Conservation (phyloP, 1,284 basidiomycete genomes). For the Tilletia horrida region DNA sequence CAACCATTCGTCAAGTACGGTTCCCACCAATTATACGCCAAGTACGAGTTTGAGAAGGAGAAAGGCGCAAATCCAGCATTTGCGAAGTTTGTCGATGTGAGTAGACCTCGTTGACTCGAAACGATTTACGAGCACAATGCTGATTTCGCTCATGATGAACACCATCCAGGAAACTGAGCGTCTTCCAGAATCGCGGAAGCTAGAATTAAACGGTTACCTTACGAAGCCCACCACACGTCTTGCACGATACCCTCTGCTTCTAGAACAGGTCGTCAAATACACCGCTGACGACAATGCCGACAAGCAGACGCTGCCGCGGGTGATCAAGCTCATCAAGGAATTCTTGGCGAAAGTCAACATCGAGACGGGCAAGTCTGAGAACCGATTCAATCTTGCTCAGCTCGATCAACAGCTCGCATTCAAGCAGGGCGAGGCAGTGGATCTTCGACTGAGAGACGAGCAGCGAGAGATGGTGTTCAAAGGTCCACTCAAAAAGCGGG, state of each 20-base stretch:
- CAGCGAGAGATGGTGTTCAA: slow-evolving; percentile 89
- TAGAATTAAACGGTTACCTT: slow-evolving; percentile 95
- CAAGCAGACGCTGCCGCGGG: slow-evolving; percentile 74
- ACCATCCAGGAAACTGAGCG: slow-evolving; percentile 68
- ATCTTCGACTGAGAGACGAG: slow-evolving; percentile 80
- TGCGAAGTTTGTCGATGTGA: slow-evolving; percentile 81
- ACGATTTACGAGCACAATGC: not conserved
- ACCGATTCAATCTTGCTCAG: slow-evolving; percentile 85
- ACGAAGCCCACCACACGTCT: slow-evolving; percentile 95
- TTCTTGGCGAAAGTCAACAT: slow-evolving; percentile 85
- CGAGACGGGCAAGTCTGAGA: slow-evolving; percentile 87
- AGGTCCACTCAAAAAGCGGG: slow-evolving; percentile 86
- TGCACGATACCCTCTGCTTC: slow-evolving; percentile 86
- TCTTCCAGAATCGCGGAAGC: slow-evolving; percentile 87
- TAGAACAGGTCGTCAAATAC: slow-evolving; percentile 89
- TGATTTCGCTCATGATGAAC: not conserved
- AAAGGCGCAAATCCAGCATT: slow-evolving; percentile 90
- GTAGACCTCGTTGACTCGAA: not conserved
- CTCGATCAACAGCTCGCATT: slow-evolving; percentile 83
- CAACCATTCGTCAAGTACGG: slow-evolving; percentile 89
- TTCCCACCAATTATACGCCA: slow-evolving; percentile 93
- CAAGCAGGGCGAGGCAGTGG: slow-evolving; percentile 77
- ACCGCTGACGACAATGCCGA: slow-evolving; percentile 88
- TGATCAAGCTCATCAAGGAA: slow-evolving; percentile 73
- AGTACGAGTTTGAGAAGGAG: slow-evolving; percentile 99